phyloP scores from a whole-genome alignment of 345 rosid species.

The Moricandia arvensis region DNA sequence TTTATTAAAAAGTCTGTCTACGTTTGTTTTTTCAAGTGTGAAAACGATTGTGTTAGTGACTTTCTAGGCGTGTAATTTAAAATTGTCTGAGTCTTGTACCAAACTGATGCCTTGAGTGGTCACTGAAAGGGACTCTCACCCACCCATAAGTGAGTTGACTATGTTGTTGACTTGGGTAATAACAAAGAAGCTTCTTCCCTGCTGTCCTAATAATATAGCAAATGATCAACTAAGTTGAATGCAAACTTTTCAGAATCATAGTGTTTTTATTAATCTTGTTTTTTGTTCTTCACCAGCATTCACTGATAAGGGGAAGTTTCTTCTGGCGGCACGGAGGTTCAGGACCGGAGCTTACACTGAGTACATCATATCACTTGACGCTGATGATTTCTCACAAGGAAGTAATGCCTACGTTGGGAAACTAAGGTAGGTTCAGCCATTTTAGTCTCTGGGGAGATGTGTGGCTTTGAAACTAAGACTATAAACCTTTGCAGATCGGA shows the following conservation, averaged over 20 bases:
- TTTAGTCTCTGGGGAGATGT: background rate
- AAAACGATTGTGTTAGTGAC: conserved; percentile 16
- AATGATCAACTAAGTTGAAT: background rate
- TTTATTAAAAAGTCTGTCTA: conserved; percentile 8
- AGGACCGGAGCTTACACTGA: conserved; percentile 78
- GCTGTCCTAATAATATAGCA: background rate
- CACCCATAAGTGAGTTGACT: conserved; percentile 33
- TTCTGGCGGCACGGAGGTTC: conserved; percentile 85
- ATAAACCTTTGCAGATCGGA: conserved; percentile 61
- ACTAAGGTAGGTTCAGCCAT: conserved; percentile 51
- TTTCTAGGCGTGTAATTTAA: conserved; percentile 22
- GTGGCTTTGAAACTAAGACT: background rate
- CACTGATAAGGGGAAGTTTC: conserved; percentile 83
- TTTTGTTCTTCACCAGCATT: conserved; percentile 49
- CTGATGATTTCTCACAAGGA: conserved; percentile 86
- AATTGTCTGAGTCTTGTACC: conserved; percentile 39
- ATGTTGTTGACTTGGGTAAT: conserved; percentile 11
- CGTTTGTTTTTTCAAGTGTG: background rate
- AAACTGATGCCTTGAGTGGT: conserved; percentile 16
- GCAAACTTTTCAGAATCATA: background rate
- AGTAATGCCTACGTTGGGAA: conserved; percentile 94
- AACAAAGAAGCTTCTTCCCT: conserved; percentile 2
- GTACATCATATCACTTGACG: conserved; percentile 84
- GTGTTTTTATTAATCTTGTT: background rate
- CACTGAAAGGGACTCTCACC: conserved; percentile 20